A percentile compares a stretch with the other conserved stretches of the same genome.
These are phyloP conservation scores for Dujonia santamariae DNA, from an alignment of 1,139 yeast genomes.

Conservation along the genomic window DNA sequence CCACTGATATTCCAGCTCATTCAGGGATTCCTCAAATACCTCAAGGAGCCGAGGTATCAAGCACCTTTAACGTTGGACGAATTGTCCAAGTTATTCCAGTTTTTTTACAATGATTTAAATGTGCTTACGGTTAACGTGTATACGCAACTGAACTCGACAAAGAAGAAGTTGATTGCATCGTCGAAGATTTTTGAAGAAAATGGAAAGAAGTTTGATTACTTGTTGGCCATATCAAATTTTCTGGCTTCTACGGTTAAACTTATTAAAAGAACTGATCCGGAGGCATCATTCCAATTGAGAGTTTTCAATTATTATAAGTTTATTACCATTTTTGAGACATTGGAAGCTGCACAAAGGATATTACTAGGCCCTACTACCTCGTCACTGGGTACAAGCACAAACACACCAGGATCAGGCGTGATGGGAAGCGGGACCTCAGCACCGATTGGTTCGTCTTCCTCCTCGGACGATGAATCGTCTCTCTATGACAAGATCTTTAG, in stretches of 20 bases:
- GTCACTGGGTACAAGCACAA: no score
- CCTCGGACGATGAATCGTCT: slow-evolving; percentile 24
- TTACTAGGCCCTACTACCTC: slow-evolving; percentile 30
- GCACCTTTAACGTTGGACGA: slow-evolving; percentile 38
- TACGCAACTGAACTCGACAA: slow-evolving; percentile 39
- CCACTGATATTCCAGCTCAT: slow-evolving; percentile 23
- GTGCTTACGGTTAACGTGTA: slow-evolving; percentile 31
- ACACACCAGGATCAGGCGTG: no score
- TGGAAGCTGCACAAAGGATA: slow-evolving; percentile 32
- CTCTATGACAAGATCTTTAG: slow-evolving; percentile 39
- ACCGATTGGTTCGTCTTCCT: no score
- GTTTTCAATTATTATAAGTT: slow-evolving; percentile 43
- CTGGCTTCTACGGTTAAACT: slow-evolving; percentile 38
- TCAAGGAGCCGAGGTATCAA: slow-evolving; percentile 45
- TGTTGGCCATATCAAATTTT: slow-evolving; percentile 45
- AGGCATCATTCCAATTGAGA: slow-evolving; percentile 37
- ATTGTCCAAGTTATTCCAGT: slow-evolving; percentile 29
- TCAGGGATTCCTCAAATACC: slow-evolving; percentile 30
- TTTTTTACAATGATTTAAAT: slow-evolving; percentile 38
- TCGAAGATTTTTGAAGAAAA: slow-evolving; percentile 27
- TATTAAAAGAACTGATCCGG: slow-evolving; percentile 34
- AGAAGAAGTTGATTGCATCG: slow-evolving; percentile 34
- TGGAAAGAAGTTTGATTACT: slow-evolving; percentile 36
- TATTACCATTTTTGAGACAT: slow-evolving; percentile 28
- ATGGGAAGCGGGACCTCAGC: no score